These are phyloP conservation scores for Sugiyamaella japonica DNA, from an alignment of 1,139 yeast species.

Conservation along the genomic window DNA sequence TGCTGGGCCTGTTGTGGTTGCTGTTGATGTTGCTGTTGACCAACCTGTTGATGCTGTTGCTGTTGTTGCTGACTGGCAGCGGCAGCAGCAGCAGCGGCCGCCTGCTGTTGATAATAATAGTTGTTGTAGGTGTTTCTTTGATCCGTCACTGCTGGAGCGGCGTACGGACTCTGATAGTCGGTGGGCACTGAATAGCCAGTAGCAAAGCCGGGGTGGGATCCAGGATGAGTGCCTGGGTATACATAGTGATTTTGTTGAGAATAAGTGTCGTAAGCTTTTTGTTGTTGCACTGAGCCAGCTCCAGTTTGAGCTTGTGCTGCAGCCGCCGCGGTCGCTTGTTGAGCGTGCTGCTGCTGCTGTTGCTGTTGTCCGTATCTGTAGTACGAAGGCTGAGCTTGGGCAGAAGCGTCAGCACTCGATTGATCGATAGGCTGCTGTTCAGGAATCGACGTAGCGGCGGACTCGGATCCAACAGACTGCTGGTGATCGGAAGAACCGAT, in stretches of 20 bases:
- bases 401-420: constrained; percentile 13
- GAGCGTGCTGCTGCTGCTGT: constrained; percentile 8
- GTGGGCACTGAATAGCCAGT: constrained; percentile 23
- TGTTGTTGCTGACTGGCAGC: background rate
- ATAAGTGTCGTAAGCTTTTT: constrained; percentile 29
- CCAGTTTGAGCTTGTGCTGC: constrained; percentile 17
- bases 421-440: constrained; percentile 24
- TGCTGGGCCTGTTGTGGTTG: constrained; percentile 22
- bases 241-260: constrained; percentile 32
- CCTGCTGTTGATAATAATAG: constrained; percentile 25
- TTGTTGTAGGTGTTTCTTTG: constrained; percentile 21
- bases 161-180: constrained; percentile 21
- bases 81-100: constrained; percentile 1
- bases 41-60: constrained; percentile 18
- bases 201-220: constrained; percentile 23
- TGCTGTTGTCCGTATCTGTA: constrained; percentile 25
- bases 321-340: constrained; percentile 8
- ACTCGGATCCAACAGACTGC: constrained; percentile 17
- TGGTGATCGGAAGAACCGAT: constrained; percentile 20
- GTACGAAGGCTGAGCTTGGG: constrained; percentile 19
- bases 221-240: constrained; percentile 33
- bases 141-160: constrained; percentile 19
- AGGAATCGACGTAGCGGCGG: constrained; percentile 22
- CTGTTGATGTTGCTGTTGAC: constrained; percentile 18
- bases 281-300: constrained; percentile 27